Base-by-base conservation (phyloP, 108 stramenopile genomes). In the Cylindrotheca fusiformis region DNA sequence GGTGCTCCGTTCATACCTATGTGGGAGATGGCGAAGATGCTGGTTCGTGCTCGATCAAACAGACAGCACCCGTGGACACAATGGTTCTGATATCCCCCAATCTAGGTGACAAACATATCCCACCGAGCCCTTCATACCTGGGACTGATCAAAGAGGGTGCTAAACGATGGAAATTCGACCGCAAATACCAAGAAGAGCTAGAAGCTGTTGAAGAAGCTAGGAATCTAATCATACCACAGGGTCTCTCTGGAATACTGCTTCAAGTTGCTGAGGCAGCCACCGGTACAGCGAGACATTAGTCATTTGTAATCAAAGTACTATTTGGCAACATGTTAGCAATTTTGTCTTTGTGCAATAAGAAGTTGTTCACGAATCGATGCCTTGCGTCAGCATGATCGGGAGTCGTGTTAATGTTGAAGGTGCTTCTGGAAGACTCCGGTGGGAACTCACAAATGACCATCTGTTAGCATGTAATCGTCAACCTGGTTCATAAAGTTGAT, bases 81-180 rank as follows among this genome's bases (percentile, higher is more conserved):
- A 79, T 79, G 58, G 81, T 84, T 18, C 71, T 86, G 14, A 60
- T 80, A 6, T 74, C 77, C 20, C 41, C 63, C 28, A 52, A 52
- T 24, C 14, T 28, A 4, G 62, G 69, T 4, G 18, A 63, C 3
- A 3, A 6, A 6, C 19, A 84, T 64, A 60, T 70, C 24, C 73
- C 82, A 36, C 84, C 90, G 1, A 82, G 85, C 53, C 59, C 70
- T 28, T 78, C 82, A 8, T 91, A 91, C 50, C 49, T 83, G 25
- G 82, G 78, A 50, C 72, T 91, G 23, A 59, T 91, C 6, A 48
- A 80, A 50, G 69, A 78, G 4, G 90, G 86, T 30, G 90, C 86
- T 8, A 51, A 55, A 18, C 70, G 81, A 8, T 88, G 69, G 79
- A 70, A 67, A 32, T 59, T 91, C 62, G 90, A 87, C 72, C 55